Conservation (phyloP, 805 yeast species). For the Nakazawaea sp. region DNA sequence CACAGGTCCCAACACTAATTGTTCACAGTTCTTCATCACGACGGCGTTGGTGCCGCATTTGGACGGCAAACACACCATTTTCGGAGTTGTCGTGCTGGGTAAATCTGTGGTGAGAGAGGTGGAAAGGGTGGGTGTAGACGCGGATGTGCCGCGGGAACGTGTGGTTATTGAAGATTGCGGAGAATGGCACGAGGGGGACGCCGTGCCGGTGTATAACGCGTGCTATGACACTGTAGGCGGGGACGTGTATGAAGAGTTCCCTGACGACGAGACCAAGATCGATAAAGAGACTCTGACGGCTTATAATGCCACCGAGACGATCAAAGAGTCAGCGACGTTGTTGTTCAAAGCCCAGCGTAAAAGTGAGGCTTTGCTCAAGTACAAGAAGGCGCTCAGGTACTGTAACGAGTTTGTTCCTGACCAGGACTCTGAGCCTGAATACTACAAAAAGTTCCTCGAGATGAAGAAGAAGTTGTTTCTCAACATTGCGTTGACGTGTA, state of each 20-base stretch:
- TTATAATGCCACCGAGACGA: conserved; percentile 40
- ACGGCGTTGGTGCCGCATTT: conserved; percentile 69
- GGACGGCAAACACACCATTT: conserved; percentile 67
- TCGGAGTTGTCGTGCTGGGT: conserved; percentile 66
- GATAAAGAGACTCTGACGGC: conserved; percentile 41
- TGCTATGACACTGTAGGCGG: conserved; percentile 57
- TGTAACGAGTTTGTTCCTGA: conserved; percentile 72
- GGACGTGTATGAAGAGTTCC: conserved; percentile 69
- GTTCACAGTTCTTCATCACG: conserved; percentile 67
- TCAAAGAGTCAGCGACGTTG: conserved; percentile 62
- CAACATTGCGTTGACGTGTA: conserved; percentile 51
- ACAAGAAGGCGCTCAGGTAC: conserved; percentile 59
- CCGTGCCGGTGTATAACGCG: conserved; percentile 56
- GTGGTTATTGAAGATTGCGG: conserved; percentile 57
- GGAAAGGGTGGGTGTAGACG: conserved; percentile 42
- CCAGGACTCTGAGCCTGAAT: conserved; percentile 49
- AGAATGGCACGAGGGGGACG: conserved; percentile 43
- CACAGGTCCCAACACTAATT: conserved; percentile 42
- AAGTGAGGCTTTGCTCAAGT: conserved; percentile 64
- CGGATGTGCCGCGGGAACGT: conserved; percentile 31
- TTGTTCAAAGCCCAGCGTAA: conserved; percentile 47
- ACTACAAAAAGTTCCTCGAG: conserved; percentile 40
- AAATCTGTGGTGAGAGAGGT: conserved; percentile 63
- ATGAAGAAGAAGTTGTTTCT: conserved; percentile 43
- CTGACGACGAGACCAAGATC: conserved; percentile 62